Conservation (phyloP, 331 rosid genomes). For the Dryas integrifolia region DNA sequence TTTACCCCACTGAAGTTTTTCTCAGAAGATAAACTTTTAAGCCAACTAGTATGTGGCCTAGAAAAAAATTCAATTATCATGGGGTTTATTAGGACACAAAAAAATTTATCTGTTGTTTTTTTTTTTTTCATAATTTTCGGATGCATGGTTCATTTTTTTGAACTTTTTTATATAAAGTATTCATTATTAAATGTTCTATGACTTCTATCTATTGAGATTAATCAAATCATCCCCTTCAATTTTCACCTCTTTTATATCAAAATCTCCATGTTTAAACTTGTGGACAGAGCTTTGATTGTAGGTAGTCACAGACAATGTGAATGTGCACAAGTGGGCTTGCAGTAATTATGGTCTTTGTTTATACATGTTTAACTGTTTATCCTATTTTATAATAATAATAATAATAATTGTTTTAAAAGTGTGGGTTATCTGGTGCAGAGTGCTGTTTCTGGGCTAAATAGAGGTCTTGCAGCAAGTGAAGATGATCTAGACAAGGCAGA, state of each 20-base stretch:
- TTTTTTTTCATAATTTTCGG: not conserved
- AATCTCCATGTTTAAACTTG: not conserved
- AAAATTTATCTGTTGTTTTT: not conserved
- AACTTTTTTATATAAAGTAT: not conserved
- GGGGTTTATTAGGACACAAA: not conserved
- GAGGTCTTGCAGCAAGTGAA: conserved; percentile 87
- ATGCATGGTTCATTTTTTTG: not conserved
- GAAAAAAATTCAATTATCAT: not conserved
- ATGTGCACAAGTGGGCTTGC: not conserved
- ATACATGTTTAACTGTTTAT: not conserved
- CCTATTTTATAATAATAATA: not conserved
- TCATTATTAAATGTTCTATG: not conserved
- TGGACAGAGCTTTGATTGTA: not conserved
- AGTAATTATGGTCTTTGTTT: not conserved
- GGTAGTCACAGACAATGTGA: not conserved
- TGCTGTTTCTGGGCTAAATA: conserved; percentile 85
- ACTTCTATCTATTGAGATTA: not conserved
- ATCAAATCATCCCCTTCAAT: not conserved
- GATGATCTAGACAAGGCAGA: conserved; percentile 83
- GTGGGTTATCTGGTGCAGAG: conserved; percentile 45
- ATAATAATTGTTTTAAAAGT: not conserved
- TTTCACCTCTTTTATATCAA: not conserved
- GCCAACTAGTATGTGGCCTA: not conserved
- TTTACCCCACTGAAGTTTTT: not conserved
- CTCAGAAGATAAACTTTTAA: not conserved